Conservation (phyloP, 2,329 filamentous ascomycete species). For the Penicillium glabrum region DNA sequence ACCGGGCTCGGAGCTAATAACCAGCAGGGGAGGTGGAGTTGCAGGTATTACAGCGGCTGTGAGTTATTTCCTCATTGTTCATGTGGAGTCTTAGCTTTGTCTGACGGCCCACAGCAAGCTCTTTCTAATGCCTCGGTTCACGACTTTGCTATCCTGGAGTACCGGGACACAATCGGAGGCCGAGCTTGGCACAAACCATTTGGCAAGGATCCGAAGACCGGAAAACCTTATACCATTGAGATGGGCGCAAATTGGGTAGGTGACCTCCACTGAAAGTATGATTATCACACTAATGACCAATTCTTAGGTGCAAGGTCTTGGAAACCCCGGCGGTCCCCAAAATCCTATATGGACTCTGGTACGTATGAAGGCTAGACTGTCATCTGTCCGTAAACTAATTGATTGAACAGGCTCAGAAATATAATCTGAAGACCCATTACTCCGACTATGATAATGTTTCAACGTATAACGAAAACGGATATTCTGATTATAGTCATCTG, state of each 20-base stretch:
- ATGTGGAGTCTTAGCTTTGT: neutral
- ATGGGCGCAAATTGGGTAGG: slow-evolving; percentile 66
- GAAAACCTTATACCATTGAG: slow-evolving; percentile 60
- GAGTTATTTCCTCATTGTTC: neutral
- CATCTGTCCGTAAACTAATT: neutral
- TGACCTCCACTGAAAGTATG: neutral
- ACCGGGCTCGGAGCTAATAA: neutral
- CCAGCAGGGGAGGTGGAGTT: slow-evolving; percentile 18
- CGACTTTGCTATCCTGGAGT: slow-evolving; percentile 40
- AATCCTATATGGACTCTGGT: slow-evolving; percentile 61
- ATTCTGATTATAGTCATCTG: slow-evolving; percentile 51
- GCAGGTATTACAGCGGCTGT: slow-evolving; percentile 22
- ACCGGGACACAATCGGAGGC: slow-evolving; percentile 63
- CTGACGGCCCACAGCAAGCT: slow-evolving; percentile 15
- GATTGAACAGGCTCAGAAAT: slow-evolving; percentile 13
- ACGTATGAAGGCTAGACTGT: neutral
- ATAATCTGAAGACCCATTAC: slow-evolving; percentile 51
- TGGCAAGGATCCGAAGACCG: slow-evolving; percentile 49
- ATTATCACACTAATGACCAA: neutral
- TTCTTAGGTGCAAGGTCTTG: slow-evolving; percentile 44
- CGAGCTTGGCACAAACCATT: slow-evolving; percentile 59
- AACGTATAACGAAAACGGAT: slow-evolving; percentile 61
- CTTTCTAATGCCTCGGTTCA: slow-evolving; percentile 21
- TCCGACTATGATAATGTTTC: slow-evolving; percentile 60
- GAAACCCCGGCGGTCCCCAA: slow-evolving; percentile 31